phyloP scores from a whole-genome alignment of 2,329 filamentous ascomycete genomes.

The Trichophyton schoenleinii region DNA sequence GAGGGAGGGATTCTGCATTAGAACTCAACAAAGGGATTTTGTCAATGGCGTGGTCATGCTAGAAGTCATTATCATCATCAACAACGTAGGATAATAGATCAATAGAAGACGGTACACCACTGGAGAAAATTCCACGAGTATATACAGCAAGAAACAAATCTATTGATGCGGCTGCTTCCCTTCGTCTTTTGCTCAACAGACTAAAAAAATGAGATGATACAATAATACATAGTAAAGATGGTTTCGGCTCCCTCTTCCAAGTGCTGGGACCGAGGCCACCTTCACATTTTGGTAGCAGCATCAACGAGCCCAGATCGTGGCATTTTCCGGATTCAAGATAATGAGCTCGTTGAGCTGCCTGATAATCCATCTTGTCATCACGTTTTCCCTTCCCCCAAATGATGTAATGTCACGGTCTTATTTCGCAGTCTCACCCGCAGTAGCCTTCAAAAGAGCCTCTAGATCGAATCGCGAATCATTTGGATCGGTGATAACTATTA shows the following conservation, averaged over 20 bases:
- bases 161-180: constrained; percentile 25
- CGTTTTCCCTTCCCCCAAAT: not conserved
- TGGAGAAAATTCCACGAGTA: constrained; percentile 2
- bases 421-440: constrained; percentile 34
- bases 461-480: constrained; percentile 86
- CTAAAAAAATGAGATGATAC: constrained; percentile 29
- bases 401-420: not conserved
- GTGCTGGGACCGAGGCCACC: constrained; percentile 23
- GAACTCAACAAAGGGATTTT: not conserved
- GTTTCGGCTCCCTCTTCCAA: constrained; percentile 12
- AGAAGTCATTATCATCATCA: not conserved
- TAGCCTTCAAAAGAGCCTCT: constrained; percentile 63
- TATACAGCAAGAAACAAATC: constrained; percentile 25
- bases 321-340: not conserved
- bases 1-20: not conserved
- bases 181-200: constrained; percentile 14
- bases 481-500: constrained; percentile 58
- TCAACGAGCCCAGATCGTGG: constrained; percentile 3
- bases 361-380: not conserved
- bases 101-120: not conserved
- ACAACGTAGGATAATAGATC: not conserved
- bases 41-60: not conserved
- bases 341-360: not conserved
- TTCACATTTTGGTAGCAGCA: constrained; percentile 12
- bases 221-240: constrained; percentile 16